Percentiles rank a stretch among this genome's conserved stretches.
These are phyloP conservation scores for Candida ovalis DNA, from an alignment of 805 yeast genomes.

Conservation along the genomic window DNA sequence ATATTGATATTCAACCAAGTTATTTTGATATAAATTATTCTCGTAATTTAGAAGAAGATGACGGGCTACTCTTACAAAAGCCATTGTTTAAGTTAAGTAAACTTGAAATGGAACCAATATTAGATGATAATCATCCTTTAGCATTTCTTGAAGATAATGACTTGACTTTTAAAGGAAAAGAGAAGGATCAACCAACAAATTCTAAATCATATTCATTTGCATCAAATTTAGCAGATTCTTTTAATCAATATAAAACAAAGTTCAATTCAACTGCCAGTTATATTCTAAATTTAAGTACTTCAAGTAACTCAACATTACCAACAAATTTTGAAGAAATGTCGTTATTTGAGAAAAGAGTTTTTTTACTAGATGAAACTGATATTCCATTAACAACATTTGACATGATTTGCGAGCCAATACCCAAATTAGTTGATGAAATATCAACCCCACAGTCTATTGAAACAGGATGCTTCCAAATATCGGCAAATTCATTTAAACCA, in stretches of 20 bases:
- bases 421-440: not conserved
- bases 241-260: not conserved
- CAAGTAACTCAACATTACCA: not conserved
- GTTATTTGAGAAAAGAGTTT: slow-evolving; percentile 1
- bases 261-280: not conserved
- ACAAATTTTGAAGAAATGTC: not conserved
- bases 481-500: not conserved
- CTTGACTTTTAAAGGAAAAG: not conserved
- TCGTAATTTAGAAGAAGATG: not conserved
- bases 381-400: slow-evolving; percentile 9
- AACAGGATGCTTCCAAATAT: slow-evolving; percentile 2
- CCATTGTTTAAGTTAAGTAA: not conserved
- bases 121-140: not conserved
- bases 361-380: slow-evolving; percentile 5
- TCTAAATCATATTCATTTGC: not conserved
- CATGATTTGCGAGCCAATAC: not conserved
- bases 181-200: not conserved
- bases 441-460: not conserved
- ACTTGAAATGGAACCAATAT: not conserved
- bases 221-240: not conserved
- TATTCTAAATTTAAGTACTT: not conserved
- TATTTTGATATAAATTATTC: not conserved
- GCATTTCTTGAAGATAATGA: not conserved
- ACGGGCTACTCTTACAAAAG: not conserved
- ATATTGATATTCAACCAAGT: not conserved